Evolutionary conservation across 169 alveolate genomes (phyloP), one percentile per base, ranked within the genome.

Genomic region (Blepharisma undulans): DNA sequence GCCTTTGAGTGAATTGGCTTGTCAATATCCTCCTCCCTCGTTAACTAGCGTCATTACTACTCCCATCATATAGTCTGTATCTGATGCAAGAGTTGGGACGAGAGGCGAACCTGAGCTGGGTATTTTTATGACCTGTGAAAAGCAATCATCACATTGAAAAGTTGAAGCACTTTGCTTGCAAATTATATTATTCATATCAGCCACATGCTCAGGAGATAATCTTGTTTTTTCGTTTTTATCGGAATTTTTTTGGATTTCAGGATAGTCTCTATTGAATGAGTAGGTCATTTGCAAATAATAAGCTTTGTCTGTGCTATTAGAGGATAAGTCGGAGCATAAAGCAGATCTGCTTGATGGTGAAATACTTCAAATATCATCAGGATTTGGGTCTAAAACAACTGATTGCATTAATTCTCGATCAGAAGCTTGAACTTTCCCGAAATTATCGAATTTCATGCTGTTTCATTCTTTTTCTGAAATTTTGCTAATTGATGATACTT

Each of bases 391-490:
- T 12, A 84, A 7, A n/a, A 76, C 60, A 48, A 84, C 25, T 12
- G 25, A n/a, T 36, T 84, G 32, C 89, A 84, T 84, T 4, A 84
- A 18, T 19, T 48, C 77, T 30, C 77, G 7, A 59, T 84, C 89
- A 25, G 32, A 32, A 22, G 30, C 89, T 34, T 27, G 22, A 21
- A 84, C 8, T n/a, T 84, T 22, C 7, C 30, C 19, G 27, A 33
- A 27, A 4, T 60, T 48, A 8, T 22, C 34, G 19, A 84, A 84
- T n/a, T 84, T 30, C 36, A 25, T 25, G 19, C 36, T 59, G 30
- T 84, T 48, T 76, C 89, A 84, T 59, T 84, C 89, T 21, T 84
- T 32, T 84, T 32, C 89, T 29, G 78, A 22, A 19, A 84, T 33
- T 21, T 76, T 84, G 22, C 10, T 21, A 10, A 25, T 84, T 22